Evolutionary conservation across 768 basidiomycete species (phyloP).

Genomic region (Mrakia hoshinonis): DNA sequence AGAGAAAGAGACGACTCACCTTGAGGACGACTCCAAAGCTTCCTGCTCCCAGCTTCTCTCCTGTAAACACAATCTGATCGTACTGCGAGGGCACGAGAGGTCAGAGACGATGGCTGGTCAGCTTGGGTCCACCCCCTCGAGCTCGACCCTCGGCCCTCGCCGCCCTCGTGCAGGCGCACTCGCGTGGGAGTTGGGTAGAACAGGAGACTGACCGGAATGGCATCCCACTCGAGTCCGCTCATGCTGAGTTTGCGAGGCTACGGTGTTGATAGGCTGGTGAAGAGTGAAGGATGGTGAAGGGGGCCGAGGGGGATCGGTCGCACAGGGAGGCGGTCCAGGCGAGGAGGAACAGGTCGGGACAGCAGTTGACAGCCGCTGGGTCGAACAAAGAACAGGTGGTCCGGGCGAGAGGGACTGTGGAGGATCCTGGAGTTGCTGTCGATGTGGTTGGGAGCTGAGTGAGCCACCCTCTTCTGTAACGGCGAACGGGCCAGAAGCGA

Average conservation of each 20-base stretch:
- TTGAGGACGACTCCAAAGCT: constrained; percentile 26
- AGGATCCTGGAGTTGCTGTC: too few relatives aligned
- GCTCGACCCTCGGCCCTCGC: background rate
- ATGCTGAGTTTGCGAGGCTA: background rate
- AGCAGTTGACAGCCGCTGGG: too few relatives aligned
- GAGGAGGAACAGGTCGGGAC: too few relatives aligned
- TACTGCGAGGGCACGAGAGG: background rate
- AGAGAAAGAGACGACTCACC: background rate
- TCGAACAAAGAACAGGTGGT: too few relatives aligned
- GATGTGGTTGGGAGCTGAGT: too few relatives aligned
- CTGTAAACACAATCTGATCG: constrained; percentile 21
- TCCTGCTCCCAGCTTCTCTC: constrained; percentile 25
- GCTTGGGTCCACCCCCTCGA: background rate
- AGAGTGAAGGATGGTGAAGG: too few relatives aligned
- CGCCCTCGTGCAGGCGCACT: background rate
- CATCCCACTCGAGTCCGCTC: constrained; percentile 11
- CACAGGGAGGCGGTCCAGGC: too few relatives aligned
- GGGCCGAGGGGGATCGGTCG: too few relatives aligned
- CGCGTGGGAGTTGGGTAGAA: background rate
- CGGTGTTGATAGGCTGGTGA: too few relatives aligned
- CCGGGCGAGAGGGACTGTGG: too few relatives aligned
- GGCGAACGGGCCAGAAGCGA: too few relatives aligned
- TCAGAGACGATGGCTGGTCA: background rate
- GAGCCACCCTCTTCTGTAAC: too few relatives aligned
- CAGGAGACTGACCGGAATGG: background rate